Conservation (phyloP, 179 eudicot genomes). For the Spergularia azorica region DNA sequence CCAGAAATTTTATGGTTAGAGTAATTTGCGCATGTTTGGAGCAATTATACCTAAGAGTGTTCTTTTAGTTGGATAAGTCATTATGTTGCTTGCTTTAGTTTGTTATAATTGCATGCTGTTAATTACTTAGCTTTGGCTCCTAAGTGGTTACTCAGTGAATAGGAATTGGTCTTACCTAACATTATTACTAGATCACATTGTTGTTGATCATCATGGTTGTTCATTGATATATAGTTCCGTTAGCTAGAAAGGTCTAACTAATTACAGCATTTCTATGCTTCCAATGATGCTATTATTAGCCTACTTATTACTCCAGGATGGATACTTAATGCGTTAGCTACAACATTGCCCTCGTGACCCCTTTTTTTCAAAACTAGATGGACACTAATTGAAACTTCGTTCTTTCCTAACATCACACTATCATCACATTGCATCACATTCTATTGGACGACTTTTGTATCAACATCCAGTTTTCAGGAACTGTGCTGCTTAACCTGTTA, state of each 20-base stretch:
- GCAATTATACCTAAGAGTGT: slow-evolving; percentile 28
- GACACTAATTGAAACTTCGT: too few species aligned
- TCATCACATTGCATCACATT: too few species aligned
- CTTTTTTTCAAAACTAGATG: too few species aligned
- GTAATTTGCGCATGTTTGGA: slow-evolving; percentile 36
- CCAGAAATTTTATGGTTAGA: background rate
- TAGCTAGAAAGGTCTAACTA: slow-evolving; percentile 3
- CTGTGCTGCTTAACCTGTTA: too few species aligned
- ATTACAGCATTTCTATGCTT: slow-evolving; percentile 1
- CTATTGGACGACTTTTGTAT: too few species aligned
- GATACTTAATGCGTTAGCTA: too few species aligned
- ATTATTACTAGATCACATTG: slow-evolving; percentile 11
- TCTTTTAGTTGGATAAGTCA: slow-evolving; percentile 19
- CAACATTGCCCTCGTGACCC: too few species aligned
- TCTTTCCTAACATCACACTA: too few species aligned
- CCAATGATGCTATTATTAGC: background rate
- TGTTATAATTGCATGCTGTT: slow-evolving; percentile 27
- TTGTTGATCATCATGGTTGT: slow-evolving; percentile 6
- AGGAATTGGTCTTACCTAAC: slow-evolving; percentile 14
- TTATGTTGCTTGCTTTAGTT: slow-evolving; percentile 27
- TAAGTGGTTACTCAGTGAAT: slow-evolving; percentile 16
- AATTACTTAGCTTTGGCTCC: slow-evolving; percentile 7
- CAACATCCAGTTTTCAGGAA: too few species aligned
- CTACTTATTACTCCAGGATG: too few species aligned
- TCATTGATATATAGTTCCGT: slow-evolving; percentile 1